Evolutionary conservation across 257 asterid species (phyloP).

Genomic region (Ilex asprella): DNA sequence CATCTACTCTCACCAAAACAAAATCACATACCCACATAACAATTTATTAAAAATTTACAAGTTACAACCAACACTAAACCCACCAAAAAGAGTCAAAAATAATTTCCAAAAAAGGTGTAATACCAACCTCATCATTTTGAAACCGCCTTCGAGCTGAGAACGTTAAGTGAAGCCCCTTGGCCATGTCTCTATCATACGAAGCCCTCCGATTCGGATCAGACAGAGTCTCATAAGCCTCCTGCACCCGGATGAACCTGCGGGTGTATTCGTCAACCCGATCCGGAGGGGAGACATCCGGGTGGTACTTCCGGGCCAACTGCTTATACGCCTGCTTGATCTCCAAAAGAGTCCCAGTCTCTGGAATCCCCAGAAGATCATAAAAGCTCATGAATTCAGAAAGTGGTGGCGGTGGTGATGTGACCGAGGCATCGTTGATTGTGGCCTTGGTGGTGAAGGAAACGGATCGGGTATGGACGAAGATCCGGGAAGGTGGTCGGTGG

Average conservation of each 20-base stretch:
- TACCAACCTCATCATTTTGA: slow-evolving; percentile 43
- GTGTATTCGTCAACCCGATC: slow-evolving; percentile 70
- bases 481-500: not conserved
- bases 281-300: slow-evolving; percentile 95
- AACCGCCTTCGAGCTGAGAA: slow-evolving; percentile 36
- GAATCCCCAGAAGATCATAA: slow-evolving; percentile 75
- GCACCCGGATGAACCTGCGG: slow-evolving; percentile 55
- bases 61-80: not conserved
- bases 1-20: too few species aligned
- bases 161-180: slow-evolving; percentile 46
- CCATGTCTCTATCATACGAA: slow-evolving; percentile 51
- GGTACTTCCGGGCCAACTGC: slow-evolving; percentile 78
- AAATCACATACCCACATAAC: not conserved
- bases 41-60: not conserved
- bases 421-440: slow-evolving; percentile 13
- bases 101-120: not conserved
- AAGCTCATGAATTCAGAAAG: slow-evolving; percentile 24
- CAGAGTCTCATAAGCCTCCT: slow-evolving; percentile 82
- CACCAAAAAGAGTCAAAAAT: not conserved
- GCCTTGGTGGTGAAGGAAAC: slow-evolving; percentile 8
- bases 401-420: slow-evolving; percentile 6
- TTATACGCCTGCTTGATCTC: slow-evolving; percentile 88
- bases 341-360: slow-evolving; percentile 39
- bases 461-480: not conserved
- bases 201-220: slow-evolving; percentile 66